These are phyloP conservation scores for Aspergillus leporis DNA, from an alignment of 495 filamentous ascomycete species.

Conservation along the genomic window DNA sequence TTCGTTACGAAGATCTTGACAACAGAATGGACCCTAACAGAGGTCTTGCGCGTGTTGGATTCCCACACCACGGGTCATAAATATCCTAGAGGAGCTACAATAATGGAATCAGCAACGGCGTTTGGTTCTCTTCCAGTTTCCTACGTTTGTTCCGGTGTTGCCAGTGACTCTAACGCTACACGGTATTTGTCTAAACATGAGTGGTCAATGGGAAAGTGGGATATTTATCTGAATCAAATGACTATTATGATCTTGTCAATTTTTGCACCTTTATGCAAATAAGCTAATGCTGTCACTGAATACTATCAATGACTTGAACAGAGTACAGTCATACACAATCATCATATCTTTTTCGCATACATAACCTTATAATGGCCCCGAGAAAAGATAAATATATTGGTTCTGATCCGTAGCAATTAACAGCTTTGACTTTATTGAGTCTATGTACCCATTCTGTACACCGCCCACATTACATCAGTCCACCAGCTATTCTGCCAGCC, in stretches of 20 bases:
- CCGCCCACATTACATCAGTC: slow-evolving; percentile 1
- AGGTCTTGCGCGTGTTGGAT: slow-evolving; percentile 34
- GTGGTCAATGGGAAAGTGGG: slow-evolving; percentile 28
- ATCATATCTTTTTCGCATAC: too few species aligned
- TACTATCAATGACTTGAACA: slow-evolving; percentile 4
- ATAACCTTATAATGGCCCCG: background rate
- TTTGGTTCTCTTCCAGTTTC: slow-evolving; percentile 36
- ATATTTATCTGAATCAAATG: slow-evolving; percentile 32
- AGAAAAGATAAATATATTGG: background rate
- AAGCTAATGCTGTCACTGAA: background rate
- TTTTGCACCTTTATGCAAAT: background rate
- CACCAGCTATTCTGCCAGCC: slow-evolving; percentile 7
- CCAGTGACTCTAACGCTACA: slow-evolving; percentile 28
- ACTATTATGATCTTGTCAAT: slow-evolving; percentile 25
- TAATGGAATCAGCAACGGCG: slow-evolving; percentile 35
- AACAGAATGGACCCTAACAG: slow-evolving; percentile 49
- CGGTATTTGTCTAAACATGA: slow-evolving; percentile 34
- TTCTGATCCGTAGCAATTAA: background rate
- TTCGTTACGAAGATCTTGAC: slow-evolving; percentile 79
- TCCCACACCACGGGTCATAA: slow-evolving; percentile 47
- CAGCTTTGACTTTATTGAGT: background rate
- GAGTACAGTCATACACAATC: background rate
- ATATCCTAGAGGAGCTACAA: slow-evolving; percentile 17
- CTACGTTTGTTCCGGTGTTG: slow-evolving; percentile 30
- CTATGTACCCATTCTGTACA: background rate